Conservation (phyloP, 2,329 filamentous ascomycete genomes). For the Dothidotthia symphoricarpi region DNA sequence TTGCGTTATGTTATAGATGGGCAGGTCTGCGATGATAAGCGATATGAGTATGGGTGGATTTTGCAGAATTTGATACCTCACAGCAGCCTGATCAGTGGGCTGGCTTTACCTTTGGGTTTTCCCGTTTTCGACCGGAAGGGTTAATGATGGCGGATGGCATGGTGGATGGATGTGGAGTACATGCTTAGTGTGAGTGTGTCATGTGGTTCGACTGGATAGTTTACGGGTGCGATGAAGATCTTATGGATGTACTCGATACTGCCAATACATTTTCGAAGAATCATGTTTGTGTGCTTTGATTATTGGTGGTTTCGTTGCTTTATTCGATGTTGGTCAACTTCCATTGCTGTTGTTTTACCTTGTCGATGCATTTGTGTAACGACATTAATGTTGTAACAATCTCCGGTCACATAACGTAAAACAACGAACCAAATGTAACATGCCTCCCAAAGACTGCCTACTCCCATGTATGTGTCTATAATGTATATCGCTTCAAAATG, state of each 20-base stretch:
- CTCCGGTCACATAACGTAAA: no score
- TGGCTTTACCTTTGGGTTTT: slow-evolving; percentile 20
- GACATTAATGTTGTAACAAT: no score
- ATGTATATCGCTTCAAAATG: no score
- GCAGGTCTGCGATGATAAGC: slow-evolving; percentile 26
- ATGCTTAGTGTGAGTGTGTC: slow-evolving; percentile 10
- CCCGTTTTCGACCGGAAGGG: slow-evolving; percentile 15
- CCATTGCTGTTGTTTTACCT: no score
- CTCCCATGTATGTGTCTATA: no score
- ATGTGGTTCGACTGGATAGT: slow-evolving; percentile 21
- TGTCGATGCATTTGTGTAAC: no score
- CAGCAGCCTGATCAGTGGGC: slow-evolving; percentile 19
- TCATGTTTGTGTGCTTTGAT: no score
- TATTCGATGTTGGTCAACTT: no score
- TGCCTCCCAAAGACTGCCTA: no score
- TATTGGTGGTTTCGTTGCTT: no score
- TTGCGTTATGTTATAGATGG: slow-evolving; percentile 39
- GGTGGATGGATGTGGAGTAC: slow-evolving; percentile 16
- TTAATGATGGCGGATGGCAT: no score
- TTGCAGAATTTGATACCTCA: slow-evolving; percentile 34
- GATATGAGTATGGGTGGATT: slow-evolving; percentile 24
- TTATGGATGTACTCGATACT: slow-evolving; percentile 20
- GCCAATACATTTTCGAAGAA: slow-evolving; percentile 10
- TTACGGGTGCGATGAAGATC: slow-evolving; percentile 9
- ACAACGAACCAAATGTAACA: no score